Conservation (phyloP, 148 eudicot genomes). For the Silene conica region DNA sequence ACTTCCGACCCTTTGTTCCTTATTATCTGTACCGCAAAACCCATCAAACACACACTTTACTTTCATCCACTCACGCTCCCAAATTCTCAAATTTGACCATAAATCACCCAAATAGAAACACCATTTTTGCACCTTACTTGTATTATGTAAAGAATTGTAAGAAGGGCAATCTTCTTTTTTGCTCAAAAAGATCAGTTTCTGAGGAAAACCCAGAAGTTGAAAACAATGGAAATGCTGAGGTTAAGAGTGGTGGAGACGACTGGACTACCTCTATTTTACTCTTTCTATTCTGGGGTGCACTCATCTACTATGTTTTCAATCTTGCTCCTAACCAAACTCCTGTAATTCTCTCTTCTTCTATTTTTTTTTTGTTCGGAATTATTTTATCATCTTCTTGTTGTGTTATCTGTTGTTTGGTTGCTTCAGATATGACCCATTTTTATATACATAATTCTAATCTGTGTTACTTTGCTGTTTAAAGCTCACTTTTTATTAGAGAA, state of each 20-base stretch:
- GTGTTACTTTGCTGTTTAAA: no score
- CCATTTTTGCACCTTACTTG: slow-evolving; percentile 1
- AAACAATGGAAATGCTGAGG: slow-evolving; percentile 32
- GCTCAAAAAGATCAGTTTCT: slow-evolving; percentile 38
- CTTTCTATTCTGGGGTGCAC: slow-evolving; percentile 64
- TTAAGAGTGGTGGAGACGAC: slow-evolving; percentile 36
- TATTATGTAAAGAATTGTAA: slow-evolving; percentile 7
- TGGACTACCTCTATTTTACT: slow-evolving; percentile 79
- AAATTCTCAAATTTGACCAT: slow-evolving; percentile 17
- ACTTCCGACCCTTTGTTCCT: slow-evolving; percentile 29
- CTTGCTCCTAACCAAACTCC: slow-evolving; percentile 87
- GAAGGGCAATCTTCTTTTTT: slow-evolving; percentile 29
- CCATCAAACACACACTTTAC: slow-evolving; percentile 6
- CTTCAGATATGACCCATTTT: not conserved
- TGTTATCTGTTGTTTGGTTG: not conserved
- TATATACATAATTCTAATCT: no score
- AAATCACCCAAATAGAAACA: not conserved
- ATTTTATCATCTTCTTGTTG: no score
- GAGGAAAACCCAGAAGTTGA: slow-evolving; percentile 29
- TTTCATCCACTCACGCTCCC: not conserved
- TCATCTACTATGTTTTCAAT: slow-evolving; percentile 69
- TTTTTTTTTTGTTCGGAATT: not conserved
- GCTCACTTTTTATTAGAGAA: no score
- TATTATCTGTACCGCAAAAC: slow-evolving; percentile 20
- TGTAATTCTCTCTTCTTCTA: slow-evolving; percentile 31